Conservation (phyloP, 345 rosid species). For the Lenwebbia sp. region DNA sequence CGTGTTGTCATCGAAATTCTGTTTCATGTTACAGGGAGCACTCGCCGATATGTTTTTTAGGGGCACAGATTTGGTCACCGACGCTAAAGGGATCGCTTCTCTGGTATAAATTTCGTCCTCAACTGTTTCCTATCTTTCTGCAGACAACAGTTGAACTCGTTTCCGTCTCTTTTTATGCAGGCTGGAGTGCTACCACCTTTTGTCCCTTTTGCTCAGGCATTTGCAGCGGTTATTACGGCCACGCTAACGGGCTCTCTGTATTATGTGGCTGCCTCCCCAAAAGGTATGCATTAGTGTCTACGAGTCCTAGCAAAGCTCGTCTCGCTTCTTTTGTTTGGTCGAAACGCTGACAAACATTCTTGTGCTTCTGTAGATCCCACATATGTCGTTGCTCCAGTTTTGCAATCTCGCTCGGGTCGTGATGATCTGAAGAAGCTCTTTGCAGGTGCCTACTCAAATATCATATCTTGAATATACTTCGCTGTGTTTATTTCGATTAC, state of each 20-base stretch:
- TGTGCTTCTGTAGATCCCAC: conserved; percentile 59
- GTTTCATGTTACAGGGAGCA: conserved; percentile 46
- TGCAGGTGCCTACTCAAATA: conserved; percentile 38
- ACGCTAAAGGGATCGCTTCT: conserved; percentile 74
- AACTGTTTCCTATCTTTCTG: not conserved
- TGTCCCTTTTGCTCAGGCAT: conserved; percentile 95
- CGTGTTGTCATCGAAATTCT: not conserved
- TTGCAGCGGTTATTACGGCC: conserved; percentile 92
- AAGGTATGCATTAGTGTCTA: conserved; percentile 31
- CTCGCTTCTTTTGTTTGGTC: not conserved
- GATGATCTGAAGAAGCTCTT: conserved; percentile 78
- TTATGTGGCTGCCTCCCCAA: conserved; percentile 82
- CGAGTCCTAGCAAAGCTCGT: not conserved
- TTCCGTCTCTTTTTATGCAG: conserved; percentile 11
- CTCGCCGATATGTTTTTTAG: conserved; percentile 76
- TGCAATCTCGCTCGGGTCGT: conserved; percentile 54
- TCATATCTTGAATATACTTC: not conserved
- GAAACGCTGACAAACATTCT: not conserved
- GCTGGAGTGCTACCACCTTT: conserved; percentile 86
- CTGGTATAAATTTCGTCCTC: conserved; percentile 35
- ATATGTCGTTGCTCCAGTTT: conserved; percentile 76
- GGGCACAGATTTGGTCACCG: conserved; percentile 56
- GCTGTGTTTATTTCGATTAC: not conserved
- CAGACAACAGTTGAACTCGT: not conserved
- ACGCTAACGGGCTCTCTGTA: conserved; percentile 88